A percentile compares a stretch with the other conserved stretches of the same genome.
Conservation (phyloP, 768 basidiomycete genomes). For the Rhodotorula graminis region DNA sequence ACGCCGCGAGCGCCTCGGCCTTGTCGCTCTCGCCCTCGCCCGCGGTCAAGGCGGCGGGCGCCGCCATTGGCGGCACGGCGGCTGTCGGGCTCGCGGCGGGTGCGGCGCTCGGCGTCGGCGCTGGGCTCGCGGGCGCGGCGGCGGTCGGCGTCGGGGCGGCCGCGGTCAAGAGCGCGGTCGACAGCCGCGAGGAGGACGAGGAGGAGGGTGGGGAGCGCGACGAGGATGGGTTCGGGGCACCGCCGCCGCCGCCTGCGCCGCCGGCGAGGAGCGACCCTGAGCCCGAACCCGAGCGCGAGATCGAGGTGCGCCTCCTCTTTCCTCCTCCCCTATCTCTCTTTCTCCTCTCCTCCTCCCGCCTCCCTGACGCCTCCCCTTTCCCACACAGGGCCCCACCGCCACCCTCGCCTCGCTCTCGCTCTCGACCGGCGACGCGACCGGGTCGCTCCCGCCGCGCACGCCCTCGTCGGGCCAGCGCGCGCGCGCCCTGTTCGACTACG, state of each 20-base stretch:
- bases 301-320: not conserved
- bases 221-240: slow-evolving; percentile 43
- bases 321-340: too few species aligned
- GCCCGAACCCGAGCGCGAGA: slow-evolving; percentile 40
- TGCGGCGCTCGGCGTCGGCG: slow-evolving; percentile 29
- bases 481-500: slow-evolving; percentile 74
- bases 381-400: not conserved
- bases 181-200: slow-evolving; percentile 7
- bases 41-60: slow-evolving; percentile 3
- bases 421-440: not conserved
- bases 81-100: slow-evolving; percentile 49
- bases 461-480: slow-evolving; percentile 45
- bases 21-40: not conserved
- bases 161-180: slow-evolving; percentile 19
- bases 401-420: not conserved
- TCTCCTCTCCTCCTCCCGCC: not conserved
- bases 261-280: slow-evolving; percentile 42
- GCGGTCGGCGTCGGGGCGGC: slow-evolving; percentile 28
- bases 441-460: slow-evolving; percentile 5
- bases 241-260: slow-evolving; percentile 44
- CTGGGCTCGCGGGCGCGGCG: slow-evolving; percentile 34
- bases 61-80: slow-evolving; percentile 53
- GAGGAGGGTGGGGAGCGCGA: slow-evolving; percentile 51
- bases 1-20: slow-evolving; percentile 43
- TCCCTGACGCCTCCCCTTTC: too few species aligned